phyloP scores from a whole-genome alignment of 345 rosid genomes.

The Atalantia buxifolia region DNA sequence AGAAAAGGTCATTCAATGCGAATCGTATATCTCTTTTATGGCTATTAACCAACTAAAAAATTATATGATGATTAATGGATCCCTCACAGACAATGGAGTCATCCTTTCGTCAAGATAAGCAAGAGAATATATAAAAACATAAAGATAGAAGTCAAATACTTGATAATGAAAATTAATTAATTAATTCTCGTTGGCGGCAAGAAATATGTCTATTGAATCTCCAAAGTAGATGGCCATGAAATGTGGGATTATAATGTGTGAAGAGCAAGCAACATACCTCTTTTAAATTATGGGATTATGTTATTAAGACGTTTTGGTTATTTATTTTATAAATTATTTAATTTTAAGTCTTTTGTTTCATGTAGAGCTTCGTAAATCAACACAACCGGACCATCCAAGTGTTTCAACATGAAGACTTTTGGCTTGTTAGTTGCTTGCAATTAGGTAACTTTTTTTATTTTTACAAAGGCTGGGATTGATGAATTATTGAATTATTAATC shows the following conservation, averaged over 20 bases:
- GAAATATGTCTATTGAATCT: background rate
- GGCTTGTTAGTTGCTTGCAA: no score
- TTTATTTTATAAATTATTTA: no score
- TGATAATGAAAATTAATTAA: background rate
- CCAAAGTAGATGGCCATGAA: no score
- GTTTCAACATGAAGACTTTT: no score
- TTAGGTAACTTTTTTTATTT: no score
- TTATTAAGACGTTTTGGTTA: no score
- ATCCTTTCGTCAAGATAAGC: background rate
- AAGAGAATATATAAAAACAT: background rate
- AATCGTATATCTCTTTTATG: background rate
- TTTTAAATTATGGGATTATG: no score
- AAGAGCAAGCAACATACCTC: conserved; percentile 34
- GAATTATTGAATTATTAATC: no score
- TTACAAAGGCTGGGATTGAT: no score
- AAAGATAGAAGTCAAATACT: background rate
- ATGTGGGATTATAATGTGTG: background rate
- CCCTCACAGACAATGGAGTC: background rate
- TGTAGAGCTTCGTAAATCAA: no score
- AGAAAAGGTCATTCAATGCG: conserved; percentile 8
- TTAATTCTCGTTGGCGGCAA: background rate
- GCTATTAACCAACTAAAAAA: background rate
- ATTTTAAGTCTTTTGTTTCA: no score
- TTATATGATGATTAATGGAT: background rate
- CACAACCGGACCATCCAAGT: no score